Percentiles rank a stretch among this genome's conserved stretches.
phyloP scores from a whole-genome alignment of 2,329 filamentous ascomycete species.

The Rhinocladiella mackenziei region DNA sequence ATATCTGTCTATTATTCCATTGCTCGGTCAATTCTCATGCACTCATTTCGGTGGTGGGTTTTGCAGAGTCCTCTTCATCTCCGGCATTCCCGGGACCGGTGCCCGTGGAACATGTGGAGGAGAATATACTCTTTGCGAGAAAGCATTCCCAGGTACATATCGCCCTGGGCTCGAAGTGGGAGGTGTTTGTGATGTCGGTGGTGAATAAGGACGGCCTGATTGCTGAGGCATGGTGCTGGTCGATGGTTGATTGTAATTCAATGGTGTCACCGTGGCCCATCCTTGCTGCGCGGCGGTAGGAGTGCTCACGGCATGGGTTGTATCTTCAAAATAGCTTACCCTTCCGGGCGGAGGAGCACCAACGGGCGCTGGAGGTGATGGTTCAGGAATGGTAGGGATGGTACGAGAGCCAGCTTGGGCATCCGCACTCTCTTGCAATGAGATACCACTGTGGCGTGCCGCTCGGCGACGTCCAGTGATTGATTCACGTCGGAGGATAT shows the following conservation, averaged over 20 bases:
- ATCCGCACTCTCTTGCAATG: constrained; percentile 4
- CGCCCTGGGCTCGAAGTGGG: constrained; percentile 11
- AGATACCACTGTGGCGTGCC: constrained; percentile 22
- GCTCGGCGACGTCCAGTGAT: constrained; percentile 40
- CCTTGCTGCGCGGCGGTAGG: constrained; percentile 10
- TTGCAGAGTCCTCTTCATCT: constrained; percentile 24
- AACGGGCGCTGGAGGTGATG: constrained; percentile 19
- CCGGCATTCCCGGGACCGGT: constrained; percentile 25
- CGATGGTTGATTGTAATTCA: constrained; percentile 13
- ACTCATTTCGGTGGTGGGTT: no score
- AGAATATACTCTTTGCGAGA: constrained; percentile 25
- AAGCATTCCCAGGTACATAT: constrained; percentile 28
- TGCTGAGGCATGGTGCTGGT: neutral
- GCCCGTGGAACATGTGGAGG: constrained; percentile 10
- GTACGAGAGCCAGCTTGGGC: constrained; percentile 15
- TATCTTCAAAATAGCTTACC: constrained; percentile 28
- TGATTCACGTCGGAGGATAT: constrained; percentile 36
- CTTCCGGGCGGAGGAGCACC: constrained; percentile 5
- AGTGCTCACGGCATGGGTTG: no score
- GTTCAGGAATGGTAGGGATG: constrained; percentile 22
- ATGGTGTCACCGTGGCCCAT: constrained; percentile 11
- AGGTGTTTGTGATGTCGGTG: constrained; percentile 7
- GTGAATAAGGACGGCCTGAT: constrained; percentile 4
- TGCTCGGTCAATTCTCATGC: no score
- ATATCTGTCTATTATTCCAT: no score